A percentile compares a stretch with the other conserved stretches of the same genome.
Conservation (phyloP, 495 filamentous ascomycete genomes). For the Daldinia loculata region DNA sequence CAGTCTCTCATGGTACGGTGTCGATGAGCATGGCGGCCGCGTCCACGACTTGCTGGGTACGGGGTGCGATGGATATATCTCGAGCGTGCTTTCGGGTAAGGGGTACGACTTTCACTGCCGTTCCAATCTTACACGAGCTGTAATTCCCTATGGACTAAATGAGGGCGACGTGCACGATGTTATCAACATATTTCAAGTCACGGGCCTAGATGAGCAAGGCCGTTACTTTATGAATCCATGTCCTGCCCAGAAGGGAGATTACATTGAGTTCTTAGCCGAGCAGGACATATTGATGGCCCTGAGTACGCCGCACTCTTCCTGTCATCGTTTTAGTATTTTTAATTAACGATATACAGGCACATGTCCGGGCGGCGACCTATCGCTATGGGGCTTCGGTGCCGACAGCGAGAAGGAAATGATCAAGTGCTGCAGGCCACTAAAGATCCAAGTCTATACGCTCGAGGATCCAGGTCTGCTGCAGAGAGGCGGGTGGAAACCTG, state of each 20-base stretch:
- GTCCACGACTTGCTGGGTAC: conserved; percentile 82
- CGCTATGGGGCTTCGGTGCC: conserved; percentile 77
- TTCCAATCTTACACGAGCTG: conserved; percentile 78
- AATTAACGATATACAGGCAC: conserved; percentile 46
- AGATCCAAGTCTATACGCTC: conserved; percentile 73
- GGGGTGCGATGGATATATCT: conserved; percentile 78
- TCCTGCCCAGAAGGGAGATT: conserved; percentile 71
- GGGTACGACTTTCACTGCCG: conserved; percentile 81
- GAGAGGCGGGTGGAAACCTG: conserved; percentile 65
- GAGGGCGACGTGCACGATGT: conserved; percentile 84
- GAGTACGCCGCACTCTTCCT: conserved; percentile 47
- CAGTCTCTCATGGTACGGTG: conserved; percentile 64
- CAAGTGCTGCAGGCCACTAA: conserved; percentile 75
- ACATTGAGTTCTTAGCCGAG: conserved; percentile 81
- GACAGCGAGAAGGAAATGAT: conserved; percentile 72
- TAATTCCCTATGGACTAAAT: conserved; percentile 70
- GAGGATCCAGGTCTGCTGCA: conserved; percentile 59
- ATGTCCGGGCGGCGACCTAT: conserved; percentile 71
- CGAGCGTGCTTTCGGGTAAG: conserved; percentile 64
- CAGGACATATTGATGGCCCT: conserved; percentile 77
- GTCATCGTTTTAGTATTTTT: not conserved
- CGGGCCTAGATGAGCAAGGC: conserved; percentile 73
- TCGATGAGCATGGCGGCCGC: conserved; percentile 62
- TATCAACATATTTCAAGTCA: conserved; percentile 83
- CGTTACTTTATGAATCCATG: conserved; percentile 80